These are phyloP conservation scores for Ceratobasidium theobromae DNA, from an alignment of 1,284 basidiomycete genomes.

Conservation along the genomic window DNA sequence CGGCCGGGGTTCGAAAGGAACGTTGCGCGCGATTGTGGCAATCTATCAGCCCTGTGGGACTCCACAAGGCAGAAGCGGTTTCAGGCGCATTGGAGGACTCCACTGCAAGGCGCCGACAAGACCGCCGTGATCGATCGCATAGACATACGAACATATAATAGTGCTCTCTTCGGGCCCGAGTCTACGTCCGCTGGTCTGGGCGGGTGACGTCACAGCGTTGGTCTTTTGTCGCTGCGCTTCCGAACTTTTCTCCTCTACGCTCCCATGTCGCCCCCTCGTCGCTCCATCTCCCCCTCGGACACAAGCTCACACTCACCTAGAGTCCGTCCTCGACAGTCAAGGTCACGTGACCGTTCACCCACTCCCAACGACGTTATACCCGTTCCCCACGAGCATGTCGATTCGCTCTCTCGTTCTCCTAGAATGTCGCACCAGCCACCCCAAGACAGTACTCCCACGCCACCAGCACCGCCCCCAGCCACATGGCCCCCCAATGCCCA, in stretches of 20 bases:
- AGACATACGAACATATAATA: no score
- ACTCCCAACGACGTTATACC: no score
- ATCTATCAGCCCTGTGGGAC: no score
- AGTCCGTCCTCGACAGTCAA: constrained; percentile 22
- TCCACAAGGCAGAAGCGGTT: no score
- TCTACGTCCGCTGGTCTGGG: background rate
- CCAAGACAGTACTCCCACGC: background rate
- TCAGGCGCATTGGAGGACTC: no score
- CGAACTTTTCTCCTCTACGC: background rate
- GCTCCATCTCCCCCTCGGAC: constrained; percentile 20
- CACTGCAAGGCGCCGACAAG: no score
- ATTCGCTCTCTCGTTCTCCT: background rate
- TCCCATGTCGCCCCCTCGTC: constrained; percentile 3
- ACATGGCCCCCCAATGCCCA: no score
- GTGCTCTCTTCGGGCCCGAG: background rate
- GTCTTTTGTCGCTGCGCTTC: background rate
- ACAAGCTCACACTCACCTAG: constrained; percentile 13
- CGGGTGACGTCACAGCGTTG: background rate
- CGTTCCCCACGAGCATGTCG: background rate
- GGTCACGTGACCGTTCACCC: constrained; percentile 24
- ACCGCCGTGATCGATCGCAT: no score
- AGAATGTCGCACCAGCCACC: background rate
- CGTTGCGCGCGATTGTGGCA: no score
- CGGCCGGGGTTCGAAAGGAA: no score
- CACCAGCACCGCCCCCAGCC: background rate